These are phyloP conservation scores for Cryphonectria carpinicola DNA, from an alignment of 2,329 filamentous ascomycete genomes.

Conservation along the genomic window DNA sequence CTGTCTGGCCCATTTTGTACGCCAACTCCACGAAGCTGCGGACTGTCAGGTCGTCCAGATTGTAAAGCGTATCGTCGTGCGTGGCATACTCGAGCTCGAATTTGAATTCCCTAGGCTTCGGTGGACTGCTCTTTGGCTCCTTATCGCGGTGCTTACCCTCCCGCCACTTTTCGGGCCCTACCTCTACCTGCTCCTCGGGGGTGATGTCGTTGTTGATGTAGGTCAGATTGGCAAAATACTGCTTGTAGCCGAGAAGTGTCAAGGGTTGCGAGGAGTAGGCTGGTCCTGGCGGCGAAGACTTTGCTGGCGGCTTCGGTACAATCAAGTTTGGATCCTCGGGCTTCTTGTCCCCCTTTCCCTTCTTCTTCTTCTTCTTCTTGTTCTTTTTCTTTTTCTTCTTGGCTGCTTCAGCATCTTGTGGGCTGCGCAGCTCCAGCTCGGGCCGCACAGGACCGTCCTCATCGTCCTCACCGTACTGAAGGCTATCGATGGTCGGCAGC, in stretches of 20 bases:
- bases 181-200: slow-evolving; percentile 29
- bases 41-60: slow-evolving; percentile 82
- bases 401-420: slow-evolving; percentile 27
- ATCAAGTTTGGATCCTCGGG: slow-evolving; percentile 63
- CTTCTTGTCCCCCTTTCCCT: slow-evolving; percentile 50
- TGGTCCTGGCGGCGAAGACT: slow-evolving; percentile 76
- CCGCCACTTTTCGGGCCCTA: slow-evolving; percentile 56
- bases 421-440: slow-evolving; percentile 34
- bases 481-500: slow-evolving; percentile 18
- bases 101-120: slow-evolving; percentile 65
- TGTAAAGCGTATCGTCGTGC: slow-evolving; percentile 73
- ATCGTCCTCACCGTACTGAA: slow-evolving; percentile 15
- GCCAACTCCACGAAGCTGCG: slow-evolving; percentile 80
- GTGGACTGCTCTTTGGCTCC: slow-evolving; percentile 55
- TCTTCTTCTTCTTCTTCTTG: slow-evolving; percentile 47
- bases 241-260: slow-evolving; percentile 78
- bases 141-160: slow-evolving; percentile 66
- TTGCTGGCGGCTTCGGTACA: slow-evolving; percentile 73
- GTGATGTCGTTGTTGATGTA: slow-evolving; percentile 75
- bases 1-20: slow-evolving; percentile 68
- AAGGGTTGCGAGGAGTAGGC: slow-evolving; percentile 87
- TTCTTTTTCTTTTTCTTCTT: slow-evolving; percentile 37
- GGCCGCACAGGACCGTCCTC: background rate
- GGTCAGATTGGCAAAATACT: slow-evolving; percentile 95
- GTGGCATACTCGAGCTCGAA: slow-evolving; percentile 90